Evolutionary conservation across 345 rosid species (phyloP).

Genomic region (Tarenaya hassleriana): DNA sequence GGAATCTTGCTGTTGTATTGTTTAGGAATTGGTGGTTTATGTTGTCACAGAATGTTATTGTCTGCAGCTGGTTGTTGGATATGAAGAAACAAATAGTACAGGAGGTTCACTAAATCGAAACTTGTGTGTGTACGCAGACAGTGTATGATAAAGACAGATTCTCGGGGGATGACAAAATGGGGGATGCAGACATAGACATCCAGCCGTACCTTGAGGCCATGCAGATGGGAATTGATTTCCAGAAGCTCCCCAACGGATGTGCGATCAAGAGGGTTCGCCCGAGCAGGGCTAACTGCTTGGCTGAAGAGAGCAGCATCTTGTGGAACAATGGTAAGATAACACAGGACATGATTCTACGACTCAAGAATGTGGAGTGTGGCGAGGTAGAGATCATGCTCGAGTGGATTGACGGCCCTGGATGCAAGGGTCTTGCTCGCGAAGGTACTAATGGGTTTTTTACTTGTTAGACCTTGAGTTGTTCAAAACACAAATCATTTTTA

Average conservation of each 20-base stretch:
- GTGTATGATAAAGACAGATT: constrained; percentile 80
- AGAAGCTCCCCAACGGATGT: constrained; percentile 52
- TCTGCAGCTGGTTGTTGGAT: constrained; percentile 14
- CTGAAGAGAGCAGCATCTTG: constrained; percentile 51
- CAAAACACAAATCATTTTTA: neutral
- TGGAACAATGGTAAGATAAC: constrained; percentile 47
- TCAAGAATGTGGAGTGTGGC: constrained; percentile 56
- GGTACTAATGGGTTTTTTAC: constrained; percentile 9
- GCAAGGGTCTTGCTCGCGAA: constrained; percentile 36
- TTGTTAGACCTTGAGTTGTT: neutral
- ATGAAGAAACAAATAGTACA: no score
- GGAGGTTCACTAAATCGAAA: no score
- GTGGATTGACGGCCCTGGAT: constrained; percentile 55
- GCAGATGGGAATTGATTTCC: constrained; percentile 39
- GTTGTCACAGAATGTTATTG: no score
- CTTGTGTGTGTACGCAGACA: constrained; percentile 38
- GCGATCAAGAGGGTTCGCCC: constrained; percentile 55
- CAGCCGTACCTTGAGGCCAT: constrained; percentile 47
- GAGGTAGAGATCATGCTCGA: constrained; percentile 59
- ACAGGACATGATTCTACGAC: constrained; percentile 55
- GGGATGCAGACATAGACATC: constrained; percentile 64
- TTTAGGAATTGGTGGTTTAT: no score
- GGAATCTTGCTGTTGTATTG: no score
- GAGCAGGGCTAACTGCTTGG: constrained; percentile 41
- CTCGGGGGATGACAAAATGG: constrained; percentile 72